Evolutionary conservation across 371 early-diverging fungal species (phyloP).

Genomic region (Phascolomyces articulosus): DNA sequence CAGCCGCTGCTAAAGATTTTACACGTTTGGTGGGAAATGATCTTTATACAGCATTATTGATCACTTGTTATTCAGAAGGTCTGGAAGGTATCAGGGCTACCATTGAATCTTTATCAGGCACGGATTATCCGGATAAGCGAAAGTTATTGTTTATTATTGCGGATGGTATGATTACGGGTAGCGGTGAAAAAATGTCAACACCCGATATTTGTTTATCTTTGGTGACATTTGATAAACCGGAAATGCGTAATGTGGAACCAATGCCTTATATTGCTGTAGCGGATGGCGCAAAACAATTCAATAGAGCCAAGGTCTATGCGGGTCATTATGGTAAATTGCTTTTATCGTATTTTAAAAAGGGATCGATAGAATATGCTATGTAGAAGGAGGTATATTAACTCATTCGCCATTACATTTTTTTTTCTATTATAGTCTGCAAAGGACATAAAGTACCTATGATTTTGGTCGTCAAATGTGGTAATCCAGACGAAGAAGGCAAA

Average conservation of each 20-base stretch:
- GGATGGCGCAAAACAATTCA: slow-evolving; percentile 81
- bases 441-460: slow-evolving; percentile 70
- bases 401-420: no score
- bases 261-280: slow-evolving; percentile 86
- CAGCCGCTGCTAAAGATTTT: slow-evolving; percentile 7
- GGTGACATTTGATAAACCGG: slow-evolving; percentile 60
- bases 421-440: slow-evolving; percentile 42
- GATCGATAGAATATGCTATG: no score
- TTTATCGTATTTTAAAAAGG: slow-evolving; percentile 12
- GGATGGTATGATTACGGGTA: slow-evolving; percentile 87
- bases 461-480: slow-evolving; percentile 85
- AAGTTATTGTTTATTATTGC: slow-evolving; percentile 91
- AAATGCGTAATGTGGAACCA: slow-evolving; percentile 62
- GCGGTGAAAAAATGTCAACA: slow-evolving; percentile 76
- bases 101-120: slow-evolving; percentile 87
- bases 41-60: slow-evolving; percentile 64
- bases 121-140: slow-evolving; percentile 86
- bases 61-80: slow-evolving; percentile 93
- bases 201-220: slow-evolving; percentile 75
- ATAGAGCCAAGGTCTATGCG: slow-evolving; percentile 90
- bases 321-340: slow-evolving; percentile 72
- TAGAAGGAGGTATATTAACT: no score
- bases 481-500: slow-evolving; percentile 64
- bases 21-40: slow-evolving; percentile 43
- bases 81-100: slow-evolving; percentile 86